phyloP scores from a whole-genome alignment of 768 basidiomycete genomes.

The Sporobolomyces pararoseus region DNA sequence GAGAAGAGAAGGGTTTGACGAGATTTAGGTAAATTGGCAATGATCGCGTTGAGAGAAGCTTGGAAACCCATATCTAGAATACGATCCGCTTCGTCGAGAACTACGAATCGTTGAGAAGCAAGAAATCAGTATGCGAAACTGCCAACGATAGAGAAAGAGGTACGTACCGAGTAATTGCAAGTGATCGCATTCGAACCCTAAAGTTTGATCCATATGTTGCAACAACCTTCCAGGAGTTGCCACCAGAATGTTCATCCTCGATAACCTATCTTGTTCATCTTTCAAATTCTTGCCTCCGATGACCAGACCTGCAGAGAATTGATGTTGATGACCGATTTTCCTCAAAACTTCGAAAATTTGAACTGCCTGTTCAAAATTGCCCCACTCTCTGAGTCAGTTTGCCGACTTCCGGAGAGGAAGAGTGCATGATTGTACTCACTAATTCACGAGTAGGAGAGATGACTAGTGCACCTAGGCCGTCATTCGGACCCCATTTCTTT shows the following conservation, averaged over 20 bases:
- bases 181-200: conserved; percentile 86
- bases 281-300: conserved; percentile 95
- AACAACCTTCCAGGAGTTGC: conserved; percentile 91
- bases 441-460: conserved; percentile 92
- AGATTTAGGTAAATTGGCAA: conserved; percentile 82
- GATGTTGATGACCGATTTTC: conserved; percentile 85
- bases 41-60: conserved; percentile 78
- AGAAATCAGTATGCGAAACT: rapidly evolving
- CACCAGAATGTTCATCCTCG: conserved; percentile 96
- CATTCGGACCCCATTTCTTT: conserved; percentile 66
- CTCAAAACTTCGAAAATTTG: conserved; percentile 96
- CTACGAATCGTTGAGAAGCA: no score
- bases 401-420: not conserved
- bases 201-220: conserved; percentile 97
- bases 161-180: conserved; percentile 79
- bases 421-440: conserved; percentile 54
- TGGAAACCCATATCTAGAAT: conserved; percentile 96
- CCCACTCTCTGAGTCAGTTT: not conserved
- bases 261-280: conserved; percentile 77
- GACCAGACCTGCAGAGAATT: conserved; percentile 87
- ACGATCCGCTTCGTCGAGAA: conserved; percentile 94
- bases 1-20: conserved; percentile 96
- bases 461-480: conserved; percentile 79
- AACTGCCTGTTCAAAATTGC: conserved; percentile 74
- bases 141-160: not conserved